Base-by-base conservation (phyloP, 2,329 filamentous ascomycete species). In the Penicillium sclerotigenum region DNA sequence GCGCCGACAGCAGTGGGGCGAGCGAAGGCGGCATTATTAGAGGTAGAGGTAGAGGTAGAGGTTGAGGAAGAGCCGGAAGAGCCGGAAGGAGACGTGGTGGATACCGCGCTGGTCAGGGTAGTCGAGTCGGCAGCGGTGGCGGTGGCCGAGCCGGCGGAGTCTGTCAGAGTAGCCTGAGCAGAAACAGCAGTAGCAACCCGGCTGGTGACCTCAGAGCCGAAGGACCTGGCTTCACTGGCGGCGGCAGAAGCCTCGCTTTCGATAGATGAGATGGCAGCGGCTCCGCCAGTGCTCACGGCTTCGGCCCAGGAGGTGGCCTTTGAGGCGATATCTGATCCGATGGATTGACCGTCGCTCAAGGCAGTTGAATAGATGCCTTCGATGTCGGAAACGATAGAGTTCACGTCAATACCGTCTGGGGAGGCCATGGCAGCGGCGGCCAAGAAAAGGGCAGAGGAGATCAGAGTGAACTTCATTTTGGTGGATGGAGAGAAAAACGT, bases 381-480 rank as follows among this genome's bases (percentile, higher is more conserved):
- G 10, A 33, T 49, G 0, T 46, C 47, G n/a, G 62, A 59, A 56
- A 66, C 33, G 58, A 65, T 59, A 26, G 53, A 34, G 57, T 56
- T 56, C 38, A 67, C 31, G 31, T 58, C 58, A 53, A 51, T 13
- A 41, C 51, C 51, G 18, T 61, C 50, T 20, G 66, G 57, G 41
- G 59, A 24, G 34, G 66, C 60, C 38, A 68, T 45, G 60, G 62
- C 58, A 47, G 60, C 56, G 24, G 61, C 54, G 58, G 64, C 59
- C 48, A 67, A 53, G 57, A 68, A 54, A 52, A 70, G 60, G 34
- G 59, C 43, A 33, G 67, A 66, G 56, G 62, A 52, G 54, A 69
- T 45, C 37, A 63, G 47, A 46, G 62, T 63, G 60, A 68, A 62
- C 55, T 70, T 67, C 68, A 71, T 71, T 58, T 38, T 63, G 60